Conservation (phyloP, 2,329 filamentous ascomycete genomes). For the Dactylellina parvicollis region DNA sequence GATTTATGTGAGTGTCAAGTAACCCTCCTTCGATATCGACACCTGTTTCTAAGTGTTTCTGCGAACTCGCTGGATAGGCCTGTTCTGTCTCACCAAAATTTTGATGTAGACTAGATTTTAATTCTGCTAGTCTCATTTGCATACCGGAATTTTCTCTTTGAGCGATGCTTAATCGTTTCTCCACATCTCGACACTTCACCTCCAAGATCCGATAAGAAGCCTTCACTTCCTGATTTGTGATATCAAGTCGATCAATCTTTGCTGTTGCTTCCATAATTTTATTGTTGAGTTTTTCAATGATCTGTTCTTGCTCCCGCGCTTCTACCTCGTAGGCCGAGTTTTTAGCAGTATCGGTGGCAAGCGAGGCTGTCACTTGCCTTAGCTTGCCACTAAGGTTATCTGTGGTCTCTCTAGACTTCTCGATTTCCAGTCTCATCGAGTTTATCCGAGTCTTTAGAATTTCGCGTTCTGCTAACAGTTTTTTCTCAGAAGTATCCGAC, state of each 20-base stretch:
- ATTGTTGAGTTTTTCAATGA: constrained; percentile 18
- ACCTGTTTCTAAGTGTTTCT: neutral
- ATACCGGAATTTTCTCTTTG: constrained; percentile 43
- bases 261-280: neutral
- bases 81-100: neutral
- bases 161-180: constrained; percentile 26
- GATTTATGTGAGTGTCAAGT: neutral
- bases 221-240: constrained; percentile 14
- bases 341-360: constrained; percentile 18
- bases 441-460: constrained; percentile 6
- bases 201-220: constrained; percentile 4
- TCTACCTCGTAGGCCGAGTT: constrained; percentile 21
- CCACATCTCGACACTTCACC: constrained; percentile 17
- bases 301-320: constrained; percentile 8
- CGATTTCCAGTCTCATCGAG: constrained; percentile 2
- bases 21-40: neutral
- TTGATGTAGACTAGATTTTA: constrained; percentile 32
- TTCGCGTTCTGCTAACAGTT: constrained; percentile 14
- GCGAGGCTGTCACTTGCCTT: constrained; percentile 8
- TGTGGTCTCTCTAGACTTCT: neutral
- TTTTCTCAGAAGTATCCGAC: neutral
- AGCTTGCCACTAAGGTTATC: constrained; percentile 20
- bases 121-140: constrained; percentile 31
- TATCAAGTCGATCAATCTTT: neutral
- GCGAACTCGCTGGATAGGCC: neutral